Conservation (phyloP, 768 basidiomycete genomes). For the Tephrocybe rancida region DNA sequence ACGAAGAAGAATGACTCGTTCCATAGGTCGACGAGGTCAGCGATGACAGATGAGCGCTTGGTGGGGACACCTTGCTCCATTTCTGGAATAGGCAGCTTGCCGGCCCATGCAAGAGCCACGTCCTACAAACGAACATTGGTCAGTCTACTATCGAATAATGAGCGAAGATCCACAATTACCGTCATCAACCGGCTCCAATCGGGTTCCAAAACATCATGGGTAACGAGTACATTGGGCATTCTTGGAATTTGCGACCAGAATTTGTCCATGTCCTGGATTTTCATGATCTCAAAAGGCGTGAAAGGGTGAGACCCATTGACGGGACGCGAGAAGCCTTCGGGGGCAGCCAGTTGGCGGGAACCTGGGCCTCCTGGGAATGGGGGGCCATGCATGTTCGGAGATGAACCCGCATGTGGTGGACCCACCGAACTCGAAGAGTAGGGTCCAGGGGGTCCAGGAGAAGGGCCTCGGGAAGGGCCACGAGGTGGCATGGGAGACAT, state of each 20-base stretch:
- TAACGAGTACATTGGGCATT: constrained; percentile 71
- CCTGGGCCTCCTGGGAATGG: constrained; percentile 26
- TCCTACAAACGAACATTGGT: constrained; percentile 47
- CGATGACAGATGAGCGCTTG: constrained; percentile 60
- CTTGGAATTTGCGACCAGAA: constrained; percentile 66
- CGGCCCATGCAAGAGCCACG: constrained; percentile 73
- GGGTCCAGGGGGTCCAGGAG: constrained; percentile 15
- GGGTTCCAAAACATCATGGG: constrained; percentile 76
- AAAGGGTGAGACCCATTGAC: constrained; percentile 69
- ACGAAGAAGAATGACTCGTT: constrained; percentile 73
- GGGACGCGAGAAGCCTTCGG: constrained; percentile 76
- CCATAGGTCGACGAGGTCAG: constrained; percentile 82
- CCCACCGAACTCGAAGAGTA: constrained; percentile 20
- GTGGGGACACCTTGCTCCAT: constrained; percentile 45
- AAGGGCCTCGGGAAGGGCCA: constrained; percentile 19
- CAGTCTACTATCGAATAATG: background rate
- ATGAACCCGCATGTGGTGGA: constrained; percentile 25
- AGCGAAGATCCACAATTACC: constrained; percentile 41
- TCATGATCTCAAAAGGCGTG: constrained; percentile 69
- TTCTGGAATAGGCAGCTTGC: constrained; percentile 68
- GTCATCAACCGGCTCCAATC: constrained; percentile 84
- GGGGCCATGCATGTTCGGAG: constrained; percentile 35
- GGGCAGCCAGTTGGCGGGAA: constrained; percentile 54
- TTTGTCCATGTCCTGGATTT: constrained; percentile 77
- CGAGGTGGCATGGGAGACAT: constrained; percentile 58